Conservation (phyloP, 768 basidiomycete genomes). For the Macrolepiota albuminosa region DNA sequence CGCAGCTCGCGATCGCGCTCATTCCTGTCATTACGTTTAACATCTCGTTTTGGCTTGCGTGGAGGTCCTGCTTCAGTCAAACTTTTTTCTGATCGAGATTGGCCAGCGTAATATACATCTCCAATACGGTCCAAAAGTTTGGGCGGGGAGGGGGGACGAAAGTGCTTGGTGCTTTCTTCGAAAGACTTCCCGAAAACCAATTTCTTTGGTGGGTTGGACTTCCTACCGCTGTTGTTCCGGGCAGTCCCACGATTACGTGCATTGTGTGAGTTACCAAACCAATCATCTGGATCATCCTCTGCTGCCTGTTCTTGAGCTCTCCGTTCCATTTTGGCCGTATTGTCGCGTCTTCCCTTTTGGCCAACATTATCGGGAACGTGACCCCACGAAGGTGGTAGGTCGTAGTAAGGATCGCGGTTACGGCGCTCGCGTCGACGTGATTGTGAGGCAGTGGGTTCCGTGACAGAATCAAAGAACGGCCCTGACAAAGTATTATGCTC, state of each 20-base stretch:
- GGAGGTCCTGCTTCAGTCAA: conserved; percentile 1
- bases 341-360: conserved; percentile 56
- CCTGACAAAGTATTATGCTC: conserved; percentile 53
- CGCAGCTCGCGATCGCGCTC: conserved; percentile 16
- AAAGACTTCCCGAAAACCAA: conserved; percentile 31
- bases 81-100: conserved; percentile 7
- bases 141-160: conserved; percentile 16
- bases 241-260: conserved; percentile 9
- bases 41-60: conserved; percentile 6
- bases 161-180: conserved; percentile 22
- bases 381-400: conserved; percentile 42
- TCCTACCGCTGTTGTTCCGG: conserved; percentile 6
- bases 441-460: conserved; percentile 23
- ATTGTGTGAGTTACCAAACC: conserved; percentile 46
- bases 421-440: conserved; percentile 31
- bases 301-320: conserved; percentile 36
- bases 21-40: conserved; percentile 16
- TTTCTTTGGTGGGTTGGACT: conserved; percentile 22
- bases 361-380: conserved; percentile 59
- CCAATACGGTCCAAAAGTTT: conserved; percentile 28
- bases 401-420: conserved; percentile 37
- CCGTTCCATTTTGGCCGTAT: conserved; percentile 49
- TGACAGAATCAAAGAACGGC: conserved; percentile 53
- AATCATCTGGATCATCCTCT: conserved; percentile 58
- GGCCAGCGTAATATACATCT: conserved; percentile 10